phyloP scores from a whole-genome alignment of 306 rosid genomes.

The Castanea crenata region DNA sequence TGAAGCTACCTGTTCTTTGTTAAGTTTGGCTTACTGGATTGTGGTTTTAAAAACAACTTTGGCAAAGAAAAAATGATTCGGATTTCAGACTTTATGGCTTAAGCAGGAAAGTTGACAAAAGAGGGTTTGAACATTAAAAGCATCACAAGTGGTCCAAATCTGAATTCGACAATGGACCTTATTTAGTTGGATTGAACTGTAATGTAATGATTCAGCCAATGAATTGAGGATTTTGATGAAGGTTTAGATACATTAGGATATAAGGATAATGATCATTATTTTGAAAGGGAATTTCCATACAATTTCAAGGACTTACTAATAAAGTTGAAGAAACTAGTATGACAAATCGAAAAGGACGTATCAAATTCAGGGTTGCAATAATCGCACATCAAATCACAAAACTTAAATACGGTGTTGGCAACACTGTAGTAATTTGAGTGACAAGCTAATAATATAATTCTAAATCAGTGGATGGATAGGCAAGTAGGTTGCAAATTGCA shows the following conservation, averaged over 20 bases:
- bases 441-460: not conserved
- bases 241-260: too few relatives aligned
- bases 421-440: not conserved
- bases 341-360: not conserved
- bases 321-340: not conserved
- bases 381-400: slow-evolving; percentile 31
- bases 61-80: slow-evolving; percentile 3
- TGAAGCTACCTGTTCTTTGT: not conserved
- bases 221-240: not conserved
- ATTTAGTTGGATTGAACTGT: not conserved
- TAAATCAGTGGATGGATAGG: not conserved
- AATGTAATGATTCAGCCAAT: not conserved
- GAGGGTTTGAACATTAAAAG: slow-evolving; percentile 16
- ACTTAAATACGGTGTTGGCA: slow-evolving; percentile 22
- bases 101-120: not conserved
- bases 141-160: slow-evolving; percentile 25
- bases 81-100: too few relatives aligned
- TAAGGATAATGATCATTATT: not conserved
- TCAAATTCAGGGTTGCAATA: slow-evolving; percentile 9
- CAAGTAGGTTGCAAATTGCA: not conserved
- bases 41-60: not conserved
- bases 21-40: not conserved
- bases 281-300: not conserved
- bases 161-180: slow-evolving; percentile 14
- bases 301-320: not conserved